Evolutionary conservation across 2,329 filamentous ascomycete genomes (phyloP), one percentile per base, ranked within the genome.

Genomic region (Penicillium sp.): DNA sequence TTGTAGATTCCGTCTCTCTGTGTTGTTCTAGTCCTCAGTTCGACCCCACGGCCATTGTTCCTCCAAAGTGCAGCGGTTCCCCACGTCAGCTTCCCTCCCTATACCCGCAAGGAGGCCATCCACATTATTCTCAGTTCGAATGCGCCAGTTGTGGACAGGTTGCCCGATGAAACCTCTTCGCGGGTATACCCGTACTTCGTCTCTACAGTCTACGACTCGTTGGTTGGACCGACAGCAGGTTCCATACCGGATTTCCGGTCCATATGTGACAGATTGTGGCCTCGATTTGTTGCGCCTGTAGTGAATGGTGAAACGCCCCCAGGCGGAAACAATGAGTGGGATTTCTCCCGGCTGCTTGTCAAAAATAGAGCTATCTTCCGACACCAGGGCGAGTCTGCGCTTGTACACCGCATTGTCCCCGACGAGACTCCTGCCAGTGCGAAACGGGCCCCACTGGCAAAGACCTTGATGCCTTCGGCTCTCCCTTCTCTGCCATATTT

Each of bases 331-430:
- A 9, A 89, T 1, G 86, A 89, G 10, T 87, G 89, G 66, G 91
- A 97, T 68, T 97, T 97, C 75, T 88, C 90, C 15, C 88, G 90
- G 61, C 80, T 99, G 8, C 83, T 97, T 55, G 87, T 81, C n/a
- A 74, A 71, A 48, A 79, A 79, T 59, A 70, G 79, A 53, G 64
- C 70, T 8, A 66, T 81, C 39, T 80, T 81, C 66, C 76, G 79
- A 47, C 70, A 75, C 17, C 76, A 78, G 57, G 78, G 77, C 35
- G 79, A 81, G 66, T 68, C 70, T 6, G 70, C 75, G 27, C 69
- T 81, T 23, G 71, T 78, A 25, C 73, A 79, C 65, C 73, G 67
- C 65, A 72, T 77, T 38, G 70, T 75, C 29, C 66, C 73, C 3
- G 72, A 74, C 12, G 69, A 74, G 35, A 55, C 64, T 12, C 27